phyloP scores from a whole-genome alignment of 2,329 filamentous ascomycete genomes.

The Cryphonectria carpinicola region DNA sequence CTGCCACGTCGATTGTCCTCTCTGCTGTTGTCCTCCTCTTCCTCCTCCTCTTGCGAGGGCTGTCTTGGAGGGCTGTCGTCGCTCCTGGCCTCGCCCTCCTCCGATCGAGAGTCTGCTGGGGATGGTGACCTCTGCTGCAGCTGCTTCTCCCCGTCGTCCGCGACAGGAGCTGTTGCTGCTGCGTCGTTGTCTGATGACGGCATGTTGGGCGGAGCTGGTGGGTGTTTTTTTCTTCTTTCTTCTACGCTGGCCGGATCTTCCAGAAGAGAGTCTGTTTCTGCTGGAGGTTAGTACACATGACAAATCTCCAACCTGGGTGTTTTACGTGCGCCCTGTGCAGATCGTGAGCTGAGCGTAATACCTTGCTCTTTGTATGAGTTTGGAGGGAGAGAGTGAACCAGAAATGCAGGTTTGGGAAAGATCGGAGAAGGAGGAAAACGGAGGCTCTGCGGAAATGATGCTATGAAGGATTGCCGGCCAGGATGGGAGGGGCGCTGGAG shows the following conservation, averaged over 20 bases:
- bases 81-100: conserved; percentile 28
- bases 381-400: neutral
- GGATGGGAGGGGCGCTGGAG: neutral
- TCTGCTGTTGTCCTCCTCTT: neutral
- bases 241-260: neutral
- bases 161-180: conserved; percentile 4
- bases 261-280: conserved; percentile 15
- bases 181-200: conserved; percentile 26
- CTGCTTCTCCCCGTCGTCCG: conserved; percentile 20
- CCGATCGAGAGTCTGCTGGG: conserved; percentile 23
- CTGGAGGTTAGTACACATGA: conserved; percentile 24
- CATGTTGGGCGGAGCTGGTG: conserved; percentile 11
- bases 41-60: neutral
- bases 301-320: conserved; percentile 22
- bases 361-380: conserved; percentile 28
- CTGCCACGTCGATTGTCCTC: neutral
- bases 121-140: conserved; percentile 13
- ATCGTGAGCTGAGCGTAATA: conserved; percentile 16
- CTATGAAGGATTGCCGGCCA: conserved; percentile 1
- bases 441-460: conserved; percentile 11
- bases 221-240: neutral
- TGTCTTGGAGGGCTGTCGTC: conserved; percentile 9
- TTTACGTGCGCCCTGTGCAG: conserved; percentile 23
- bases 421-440: conserved; percentile 16
- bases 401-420: conserved; percentile 26